Evolutionary conservation across 192 early-diverging fungal genomes (phyloP).

Genomic region (Entophlyctis helioformis): DNA sequence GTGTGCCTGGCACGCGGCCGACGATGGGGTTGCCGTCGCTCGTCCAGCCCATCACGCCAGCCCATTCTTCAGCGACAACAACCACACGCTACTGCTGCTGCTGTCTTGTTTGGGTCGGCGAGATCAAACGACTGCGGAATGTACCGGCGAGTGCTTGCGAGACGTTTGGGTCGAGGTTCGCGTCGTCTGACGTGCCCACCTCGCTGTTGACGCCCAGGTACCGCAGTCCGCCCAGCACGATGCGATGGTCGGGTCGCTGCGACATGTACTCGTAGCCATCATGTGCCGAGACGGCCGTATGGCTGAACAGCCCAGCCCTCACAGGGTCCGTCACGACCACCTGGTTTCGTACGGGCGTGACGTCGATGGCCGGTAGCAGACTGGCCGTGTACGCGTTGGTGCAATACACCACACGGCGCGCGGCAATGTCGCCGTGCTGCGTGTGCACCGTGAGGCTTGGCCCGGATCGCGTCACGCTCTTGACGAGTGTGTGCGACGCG

Average conservation of each 20-base stretch:
- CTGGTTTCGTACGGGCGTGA: slow-evolving; percentile 36
- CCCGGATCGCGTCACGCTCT: neutral
- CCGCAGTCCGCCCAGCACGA: slow-evolving; percentile 31
- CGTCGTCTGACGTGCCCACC: slow-evolving; percentile 20
- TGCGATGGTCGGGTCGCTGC: slow-evolving; percentile 23
- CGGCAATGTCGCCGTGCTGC: slow-evolving; percentile 3
- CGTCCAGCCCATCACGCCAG: slow-evolving; percentile 39
- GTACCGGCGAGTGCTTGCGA: slow-evolving; percentile 11
- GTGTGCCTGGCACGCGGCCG: slow-evolving; percentile 12
- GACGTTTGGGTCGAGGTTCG: slow-evolving; percentile 8
- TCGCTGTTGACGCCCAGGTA: slow-evolving; percentile 19
- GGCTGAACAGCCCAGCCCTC: no score
- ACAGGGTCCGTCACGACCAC: slow-evolving; percentile 26
- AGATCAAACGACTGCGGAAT: slow-evolving; percentile 8
- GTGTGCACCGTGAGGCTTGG: slow-evolving; percentile 6
- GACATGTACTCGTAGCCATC: slow-evolving; percentile 35
- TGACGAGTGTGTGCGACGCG: slow-evolving; percentile 12
- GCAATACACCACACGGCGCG: slow-evolving; percentile 22
- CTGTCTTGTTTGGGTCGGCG: no score
- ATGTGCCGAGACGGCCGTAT: slow-evolving; percentile 20
- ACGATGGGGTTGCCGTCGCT: slow-evolving; percentile 23
- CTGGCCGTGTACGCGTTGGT: slow-evolving; percentile 32
- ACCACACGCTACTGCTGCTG: neutral
- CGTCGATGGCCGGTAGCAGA: slow-evolving; percentile 20
- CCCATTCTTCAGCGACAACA: slow-evolving; percentile 21